These are phyloP conservation scores for Stemphylium vesicarium DNA, from an alignment of 2,329 filamentous ascomycete species.

Conservation along the genomic window DNA sequence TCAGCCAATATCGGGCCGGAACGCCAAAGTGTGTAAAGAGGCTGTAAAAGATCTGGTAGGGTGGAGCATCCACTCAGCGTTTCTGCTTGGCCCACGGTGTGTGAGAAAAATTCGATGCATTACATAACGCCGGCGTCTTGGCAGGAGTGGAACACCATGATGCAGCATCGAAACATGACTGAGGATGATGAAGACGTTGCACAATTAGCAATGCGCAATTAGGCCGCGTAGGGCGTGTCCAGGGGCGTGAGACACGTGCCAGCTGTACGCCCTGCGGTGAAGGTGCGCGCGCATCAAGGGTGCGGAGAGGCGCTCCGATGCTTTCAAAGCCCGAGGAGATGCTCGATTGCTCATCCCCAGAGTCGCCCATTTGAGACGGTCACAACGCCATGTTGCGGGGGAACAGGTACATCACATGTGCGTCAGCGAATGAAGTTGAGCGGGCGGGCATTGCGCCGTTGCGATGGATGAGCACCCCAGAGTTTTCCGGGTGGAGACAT, in stretches of 20 bases:
- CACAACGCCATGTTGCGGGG: conserved; percentile 39
- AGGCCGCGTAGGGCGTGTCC: neutral
- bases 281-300: conserved; percentile 11
- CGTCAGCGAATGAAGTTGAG: conserved; percentile 22
- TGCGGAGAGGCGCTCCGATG: conserved; percentile 11
- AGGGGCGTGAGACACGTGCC: conserved; percentile 11
- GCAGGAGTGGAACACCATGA: conserved; percentile 25
- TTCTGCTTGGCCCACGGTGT: conserved; percentile 24
- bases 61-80: conserved; percentile 31
- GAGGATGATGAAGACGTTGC: conserved; percentile 22
- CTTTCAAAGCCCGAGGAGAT: conserved; percentile 41
- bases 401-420: conserved; percentile 22
- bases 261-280: conserved; percentile 1
- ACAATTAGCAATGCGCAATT: conserved; percentile 28
- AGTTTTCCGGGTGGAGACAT: conserved; percentile 25
- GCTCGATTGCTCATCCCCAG: conserved; percentile 24
- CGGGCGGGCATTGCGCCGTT: conserved; percentile 22
- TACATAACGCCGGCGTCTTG: conserved; percentile 41
- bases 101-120: conserved; percentile 35
- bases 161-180: conserved; percentile 18
- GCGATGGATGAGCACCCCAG: conserved; percentile 24
- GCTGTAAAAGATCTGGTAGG: conserved; percentile 28
- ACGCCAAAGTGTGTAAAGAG: conserved; percentile 31
- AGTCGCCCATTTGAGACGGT: conserved; percentile 19
- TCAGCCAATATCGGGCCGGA: conserved; percentile 24